Evolutionary conservation across 2,329 filamentous ascomycete species (phyloP).

Genomic region (Phaeosphaeriaceae sp.): DNA sequence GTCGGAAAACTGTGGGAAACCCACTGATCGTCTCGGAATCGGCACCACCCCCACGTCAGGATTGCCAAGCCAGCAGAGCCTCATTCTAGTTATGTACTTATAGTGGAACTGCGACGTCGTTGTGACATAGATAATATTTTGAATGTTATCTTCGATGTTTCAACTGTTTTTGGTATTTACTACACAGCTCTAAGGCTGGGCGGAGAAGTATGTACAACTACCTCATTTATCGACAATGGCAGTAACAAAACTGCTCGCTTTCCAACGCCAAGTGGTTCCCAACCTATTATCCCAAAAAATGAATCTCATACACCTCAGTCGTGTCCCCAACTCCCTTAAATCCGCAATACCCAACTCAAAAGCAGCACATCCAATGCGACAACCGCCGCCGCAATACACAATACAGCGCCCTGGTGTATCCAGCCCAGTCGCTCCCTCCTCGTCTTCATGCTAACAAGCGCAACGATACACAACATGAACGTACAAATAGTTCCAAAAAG

Average conservation of each 20-base stretch:
- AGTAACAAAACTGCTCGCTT: background rate
- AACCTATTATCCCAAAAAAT: background rate
- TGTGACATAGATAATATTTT: constrained; percentile 5
- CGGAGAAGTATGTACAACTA: background rate
- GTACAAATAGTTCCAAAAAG: constrained; percentile 73
- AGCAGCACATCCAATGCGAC: constrained; percentile 38
- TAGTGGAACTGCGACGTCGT: constrained; percentile 9
- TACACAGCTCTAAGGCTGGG: background rate
- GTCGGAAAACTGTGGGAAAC: background rate
- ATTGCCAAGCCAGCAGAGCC: constrained; percentile 18
- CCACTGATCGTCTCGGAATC: background rate
- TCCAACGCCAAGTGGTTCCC: background rate
- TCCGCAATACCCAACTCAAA: constrained; percentile 33
- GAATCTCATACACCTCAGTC: background rate
- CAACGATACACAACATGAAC: constrained; percentile 52
- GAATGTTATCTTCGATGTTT: constrained; percentile 5
- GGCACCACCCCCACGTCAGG: constrained; percentile 10
- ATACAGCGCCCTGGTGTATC: constrained; percentile 40
- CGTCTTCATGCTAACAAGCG: constrained; percentile 41
- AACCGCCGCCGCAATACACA: constrained; percentile 31
- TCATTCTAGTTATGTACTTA: constrained; percentile 9
- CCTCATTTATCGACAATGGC: background rate
- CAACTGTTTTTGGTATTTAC: background rate
- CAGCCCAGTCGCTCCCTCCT: constrained; percentile 37
- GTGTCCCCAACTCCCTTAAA: background rate